These are phyloP conservation scores for Saccharomycopsis selenospora DNA, from an alignment of 805 yeast genomes.

Conservation along the genomic window DNA sequence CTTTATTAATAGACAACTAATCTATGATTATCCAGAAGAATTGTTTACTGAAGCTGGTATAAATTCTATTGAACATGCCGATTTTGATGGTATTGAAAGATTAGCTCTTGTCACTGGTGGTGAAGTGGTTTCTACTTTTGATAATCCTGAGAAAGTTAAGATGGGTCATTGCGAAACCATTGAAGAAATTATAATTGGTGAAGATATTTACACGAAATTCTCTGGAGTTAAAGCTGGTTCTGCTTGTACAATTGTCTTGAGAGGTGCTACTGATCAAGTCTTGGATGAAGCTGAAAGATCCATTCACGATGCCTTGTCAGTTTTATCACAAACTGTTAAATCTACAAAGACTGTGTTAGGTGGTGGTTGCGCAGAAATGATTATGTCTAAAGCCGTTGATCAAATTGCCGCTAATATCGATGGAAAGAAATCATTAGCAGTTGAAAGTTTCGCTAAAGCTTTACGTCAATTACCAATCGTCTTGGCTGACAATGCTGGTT, in stretches of 20 bases:
- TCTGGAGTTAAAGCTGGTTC: slow-evolving; percentile 94
- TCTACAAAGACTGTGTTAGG: slow-evolving; percentile 91
- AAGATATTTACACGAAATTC: slow-evolving; percentile 81
- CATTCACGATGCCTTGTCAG: slow-evolving; percentile 92
- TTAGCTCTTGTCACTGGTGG: slow-evolving; percentile 96
- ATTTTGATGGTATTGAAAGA: slow-evolving; percentile 95
- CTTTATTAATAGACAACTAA: slow-evolving; percentile 92
- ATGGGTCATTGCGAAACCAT: slow-evolving; percentile 83
- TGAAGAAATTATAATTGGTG: slow-evolving; percentile 92
- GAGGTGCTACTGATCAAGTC: slow-evolving; percentile 97
- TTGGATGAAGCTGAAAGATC: slow-evolving; percentile 97
- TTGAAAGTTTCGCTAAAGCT: slow-evolving; percentile 91
- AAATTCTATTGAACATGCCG: slow-evolving; percentile 95
- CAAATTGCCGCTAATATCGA: slow-evolving; percentile 84
- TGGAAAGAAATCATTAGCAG: slow-evolving; percentile 90
- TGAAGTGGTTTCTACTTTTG: slow-evolving; percentile 95
- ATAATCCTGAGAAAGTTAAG: slow-evolving; percentile 77
- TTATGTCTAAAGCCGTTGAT: slow-evolving; percentile 96
- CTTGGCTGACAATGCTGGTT: slow-evolving; percentile 95
- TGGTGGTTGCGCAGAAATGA: slow-evolving; percentile 93
- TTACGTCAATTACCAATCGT: slow-evolving; percentile 92
- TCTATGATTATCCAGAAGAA: slow-evolving; percentile 97
- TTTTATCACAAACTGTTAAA: slow-evolving; percentile 86
- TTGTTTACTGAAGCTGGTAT: slow-evolving; percentile 80
- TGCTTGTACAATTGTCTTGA: slow-evolving; percentile 90